Base-by-base conservation (phyloP, 148 eudicot species). In the Fagopyrum homotropicum region DNA sequence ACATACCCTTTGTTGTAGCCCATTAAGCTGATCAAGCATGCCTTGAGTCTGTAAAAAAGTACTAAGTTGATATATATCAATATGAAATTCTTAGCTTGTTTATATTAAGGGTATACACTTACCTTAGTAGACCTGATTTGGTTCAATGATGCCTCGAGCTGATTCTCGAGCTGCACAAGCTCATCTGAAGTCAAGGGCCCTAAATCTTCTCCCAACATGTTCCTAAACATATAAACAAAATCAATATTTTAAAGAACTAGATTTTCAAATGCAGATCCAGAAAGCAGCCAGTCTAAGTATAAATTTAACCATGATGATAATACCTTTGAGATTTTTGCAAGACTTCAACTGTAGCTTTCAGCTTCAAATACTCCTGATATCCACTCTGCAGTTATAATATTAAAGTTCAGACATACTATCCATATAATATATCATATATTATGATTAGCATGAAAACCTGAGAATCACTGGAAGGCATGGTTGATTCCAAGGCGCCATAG, bases 151-250 rank as follows among this genome's bases (percentile, higher is more conserved):
- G 60, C 45, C 74, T 89, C 91, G 15, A 89, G 84, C 75, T 89
- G 93, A 52, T 86, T 79, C 74, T 89, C 93, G 49, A 89, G 89
- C 66, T 85, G 89, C 55, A 87, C 91, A 43, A 89, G 88, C 79
- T 89, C 91, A 77, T 86, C 86, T 63, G 82, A 73, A 50, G 69
- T 83, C 71, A 89, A 72, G 26, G 84, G 74, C 1, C 78, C 89
- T 83, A 89, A 82, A 59, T 87, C 93, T 77, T 89, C 89, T 52
- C 93, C 93, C 19, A 89, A 83, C 66, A 87, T 76, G 76, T 89
- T 89, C 75, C 93, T 89, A 68, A 78, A 79, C 4, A 68, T 15
- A 19, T 8, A 68, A 19, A 68, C 30, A 15, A 68, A 11, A 68
- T 6, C 30, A 35, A 35, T 0, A 0, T 1, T 35, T 1, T 35